phyloP scores from a whole-genome alignment of 75 land plant genomes.

The Chamaecyparis obtusa region DNA sequence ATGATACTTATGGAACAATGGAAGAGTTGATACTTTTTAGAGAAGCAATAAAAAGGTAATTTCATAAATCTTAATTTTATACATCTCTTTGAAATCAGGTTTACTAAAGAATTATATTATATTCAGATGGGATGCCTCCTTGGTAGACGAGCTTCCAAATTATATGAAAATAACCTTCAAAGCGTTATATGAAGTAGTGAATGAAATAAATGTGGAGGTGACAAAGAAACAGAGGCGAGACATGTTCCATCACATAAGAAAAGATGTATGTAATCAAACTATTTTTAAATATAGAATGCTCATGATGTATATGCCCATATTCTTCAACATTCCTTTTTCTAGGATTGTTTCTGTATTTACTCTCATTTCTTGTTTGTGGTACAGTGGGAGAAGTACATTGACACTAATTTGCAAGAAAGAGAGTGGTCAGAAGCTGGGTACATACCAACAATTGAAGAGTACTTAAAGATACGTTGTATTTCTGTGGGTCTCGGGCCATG shows the following conservation, averaged over 20 bases:
- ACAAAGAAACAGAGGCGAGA: neutral
- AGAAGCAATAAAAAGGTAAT: neutral
- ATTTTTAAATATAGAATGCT: too few relatives aligned
- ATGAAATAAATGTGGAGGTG: neutral
- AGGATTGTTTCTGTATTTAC: neutral
- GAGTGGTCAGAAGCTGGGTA: neutral
- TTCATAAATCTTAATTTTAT: too few relatives aligned
- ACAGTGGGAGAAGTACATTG: neutral
- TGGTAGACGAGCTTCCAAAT: neutral
- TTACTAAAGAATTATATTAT: too few relatives aligned
- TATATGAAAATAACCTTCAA: neutral
- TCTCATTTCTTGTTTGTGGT: too few relatives aligned
- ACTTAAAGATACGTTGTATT: too few relatives aligned
- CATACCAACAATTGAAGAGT: neutral
- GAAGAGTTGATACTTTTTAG: neutral
- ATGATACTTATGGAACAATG: neutral
- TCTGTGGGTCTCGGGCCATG: neutral
- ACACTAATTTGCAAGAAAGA: neutral
- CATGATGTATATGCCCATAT: too few relatives aligned
- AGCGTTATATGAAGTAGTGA: neutral
- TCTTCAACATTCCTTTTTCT: too few relatives aligned
- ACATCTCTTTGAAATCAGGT: too few relatives aligned
- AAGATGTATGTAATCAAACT: neutral
- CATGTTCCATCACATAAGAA: neutral
- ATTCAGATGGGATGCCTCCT: neutral